phyloP scores from a whole-genome alignment of 768 basidiomycete genomes.

The Lactarius indigo region DNA sequence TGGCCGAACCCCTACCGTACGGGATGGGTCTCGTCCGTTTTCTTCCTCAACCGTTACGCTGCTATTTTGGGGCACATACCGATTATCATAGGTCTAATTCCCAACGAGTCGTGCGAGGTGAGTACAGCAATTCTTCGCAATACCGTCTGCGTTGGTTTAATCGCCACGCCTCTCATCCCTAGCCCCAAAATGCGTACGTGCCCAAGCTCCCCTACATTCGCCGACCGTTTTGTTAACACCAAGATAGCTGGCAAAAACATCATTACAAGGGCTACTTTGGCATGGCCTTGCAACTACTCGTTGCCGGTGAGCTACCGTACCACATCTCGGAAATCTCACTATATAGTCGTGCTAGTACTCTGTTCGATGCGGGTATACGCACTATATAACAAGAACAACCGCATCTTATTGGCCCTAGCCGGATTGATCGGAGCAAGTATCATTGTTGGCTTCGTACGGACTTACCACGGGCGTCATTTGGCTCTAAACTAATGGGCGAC shows the following conservation, averaged over 20 bases:
- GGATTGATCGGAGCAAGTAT: too few relatives aligned
- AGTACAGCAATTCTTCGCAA: neutral
- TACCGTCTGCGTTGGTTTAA: neutral
- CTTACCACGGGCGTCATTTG: neutral
- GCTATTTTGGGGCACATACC: conserved; percentile 24
- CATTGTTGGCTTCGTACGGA: too few relatives aligned
- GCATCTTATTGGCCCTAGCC: too few relatives aligned
- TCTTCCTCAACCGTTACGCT: conserved; percentile 27
- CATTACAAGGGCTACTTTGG: neutral
- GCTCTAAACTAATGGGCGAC: neutral
- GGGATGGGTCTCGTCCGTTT: conserved; percentile 13
- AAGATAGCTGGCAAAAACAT: neutral
- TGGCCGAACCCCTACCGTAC: conserved; percentile 13
- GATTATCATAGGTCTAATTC: neutral
- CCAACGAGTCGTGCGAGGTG: neutral
- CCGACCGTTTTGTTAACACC: neutral
- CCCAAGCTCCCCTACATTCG: neutral
- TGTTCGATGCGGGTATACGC: neutral
- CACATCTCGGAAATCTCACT: neutral
- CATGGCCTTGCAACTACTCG: neutral
- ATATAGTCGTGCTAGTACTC: neutral
- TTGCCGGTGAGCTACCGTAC: neutral
- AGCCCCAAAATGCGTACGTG: neutral
- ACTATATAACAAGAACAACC: too few relatives aligned
- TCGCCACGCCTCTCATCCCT: neutral